A percentile compares a stretch with the other conserved stretches of the same genome.
Conservation (phyloP, 257 asterid species). For the Coffea canephora region DNA sequence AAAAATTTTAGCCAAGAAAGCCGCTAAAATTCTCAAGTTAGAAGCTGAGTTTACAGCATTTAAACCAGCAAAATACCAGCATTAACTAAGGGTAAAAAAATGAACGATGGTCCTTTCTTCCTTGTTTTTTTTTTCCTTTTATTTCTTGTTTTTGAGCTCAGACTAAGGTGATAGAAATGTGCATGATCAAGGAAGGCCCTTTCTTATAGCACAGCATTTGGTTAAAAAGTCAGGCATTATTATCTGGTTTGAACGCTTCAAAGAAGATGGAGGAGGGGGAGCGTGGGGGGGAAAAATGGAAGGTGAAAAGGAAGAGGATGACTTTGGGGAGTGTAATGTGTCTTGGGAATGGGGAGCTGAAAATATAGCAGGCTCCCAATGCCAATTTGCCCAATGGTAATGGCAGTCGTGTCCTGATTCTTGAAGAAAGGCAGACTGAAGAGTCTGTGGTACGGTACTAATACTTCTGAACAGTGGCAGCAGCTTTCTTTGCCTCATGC, state of each 20-base stretch:
- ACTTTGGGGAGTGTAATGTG: neutral
- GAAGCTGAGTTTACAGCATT: neutral
- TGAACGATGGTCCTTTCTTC: neutral
- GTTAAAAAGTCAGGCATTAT: too few relatives aligned
- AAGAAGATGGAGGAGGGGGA: neutral
- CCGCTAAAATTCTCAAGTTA: too few relatives aligned
- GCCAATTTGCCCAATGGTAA: neutral
- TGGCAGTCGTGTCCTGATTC: neutral
- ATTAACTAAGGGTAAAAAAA: neutral
- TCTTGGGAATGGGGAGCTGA: neutral
- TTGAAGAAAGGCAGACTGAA: neutral
- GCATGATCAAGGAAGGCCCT: neutral
- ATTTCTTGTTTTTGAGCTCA: neutral
- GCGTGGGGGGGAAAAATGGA: neutral
- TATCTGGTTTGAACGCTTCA: neutral
- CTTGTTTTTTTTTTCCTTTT: too few relatives aligned
- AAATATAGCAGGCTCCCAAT: neutral
- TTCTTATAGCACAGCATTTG: neutral
- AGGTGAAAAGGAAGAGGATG: too few relatives aligned
- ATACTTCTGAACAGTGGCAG: neutral
- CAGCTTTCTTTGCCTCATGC: constrained; percentile 9
- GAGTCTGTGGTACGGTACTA: constrained; percentile 10
- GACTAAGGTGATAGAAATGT: neutral
- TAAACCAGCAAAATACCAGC: neutral
- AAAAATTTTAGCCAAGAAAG: neutral